Evolutionary conservation across 768 basidiomycete species (phyloP), one percentile per base, ranked within the genome.

Genomic region (Austroboletus festivus): DNA sequence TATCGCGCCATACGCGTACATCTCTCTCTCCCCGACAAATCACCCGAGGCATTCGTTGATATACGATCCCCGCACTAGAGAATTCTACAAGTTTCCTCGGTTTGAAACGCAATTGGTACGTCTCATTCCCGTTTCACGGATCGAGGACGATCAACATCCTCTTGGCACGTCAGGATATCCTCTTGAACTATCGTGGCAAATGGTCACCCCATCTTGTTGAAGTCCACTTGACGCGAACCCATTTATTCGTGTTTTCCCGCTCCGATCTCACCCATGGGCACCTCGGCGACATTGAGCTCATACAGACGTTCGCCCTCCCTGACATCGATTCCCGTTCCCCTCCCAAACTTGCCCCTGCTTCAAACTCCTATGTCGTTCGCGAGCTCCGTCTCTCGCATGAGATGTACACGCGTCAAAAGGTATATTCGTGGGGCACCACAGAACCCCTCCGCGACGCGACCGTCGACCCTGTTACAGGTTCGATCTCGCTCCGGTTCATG

Each of bases 321-420:
- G 54, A 56, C 11, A n/a, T 18, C 38, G 46, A 44, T 5, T 8
- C 37, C 12, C 15, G 22, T 16, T 26, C 39, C 4, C 5, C 6
- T 19, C n/a, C 43, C 11, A 28, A 18, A n/a, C n/a, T n/a, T n/a
- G n/a, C n/a, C n/a, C n/a, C n/a, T n/a, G 19, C 28, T 11, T 19
- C 5, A 21, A 35, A 46, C 16, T 15, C 40, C 15, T n/a, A 12
- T 37, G 3, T 23, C 12, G 46, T 55, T 30, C 7, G 4, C 30
- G 53, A 59, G 23, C 56, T 60, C 38, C 56, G 59, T n/a, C 51
- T 59, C 19, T 62, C 48, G 6, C 59, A 62, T 13, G 60, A 62
- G 38, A 19, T 24, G 5, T 39, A 47, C 45, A 42, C 48, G n/a
- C 50, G 49, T 4, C 38, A 51, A 51, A 28, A 46, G 42, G 7